Evolutionary conservation across 2,329 filamentous ascomycete genomes (phyloP), one percentile per base, ranked within the genome.

Genomic region (Exophiala xenobiotica): DNA sequence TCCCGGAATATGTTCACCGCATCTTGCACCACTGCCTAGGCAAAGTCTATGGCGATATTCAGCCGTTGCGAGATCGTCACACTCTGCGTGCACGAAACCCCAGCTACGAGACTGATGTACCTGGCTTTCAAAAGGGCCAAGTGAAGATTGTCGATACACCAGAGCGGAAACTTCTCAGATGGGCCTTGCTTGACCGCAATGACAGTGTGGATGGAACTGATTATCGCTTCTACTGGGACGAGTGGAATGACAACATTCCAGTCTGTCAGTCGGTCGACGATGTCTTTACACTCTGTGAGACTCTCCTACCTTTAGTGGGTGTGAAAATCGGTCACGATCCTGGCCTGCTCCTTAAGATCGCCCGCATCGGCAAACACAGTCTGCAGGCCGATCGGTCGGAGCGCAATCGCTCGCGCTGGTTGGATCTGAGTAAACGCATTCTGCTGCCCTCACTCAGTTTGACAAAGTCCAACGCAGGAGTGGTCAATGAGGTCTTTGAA

Each of bases 171-270:
- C 78, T 82, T 12, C 75, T 93, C 58, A 82, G 88, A 55, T 96
- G 92, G 92, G 87, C 90, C 3, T 86, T 87, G 62, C 82, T 90
- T 4, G 91, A 96, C 61, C 85, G 82, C 60, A 79, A 79, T 57
- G 88, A 93, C 63, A 83, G 82, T 20, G 85, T 84, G 48, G 88
- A 90, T 60, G 85, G 85, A 16, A 81, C 76, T 9, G 78, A 87
- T 46, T 97, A 96, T 67, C 83, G 87, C 26, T 97, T 95, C 67
- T 99, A 99, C 69, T 96, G 93, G 85, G 90, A 96, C 53, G 93
- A 97, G 61, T 99, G 93, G 93, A 79, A 85, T 2, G 92, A 97
- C 69, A 95, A 93, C 58, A 79, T 99, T 39, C 95, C 93, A 0
- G 74, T 96, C 16, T 99, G 93, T 65, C 91, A 95, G 67, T 87